Percentiles rank a stretch among this genome's conserved stretches.
Conservation (phyloP, 495 filamentous ascomycete genomes). For the Chlorociboria aeruginascens region DNA sequence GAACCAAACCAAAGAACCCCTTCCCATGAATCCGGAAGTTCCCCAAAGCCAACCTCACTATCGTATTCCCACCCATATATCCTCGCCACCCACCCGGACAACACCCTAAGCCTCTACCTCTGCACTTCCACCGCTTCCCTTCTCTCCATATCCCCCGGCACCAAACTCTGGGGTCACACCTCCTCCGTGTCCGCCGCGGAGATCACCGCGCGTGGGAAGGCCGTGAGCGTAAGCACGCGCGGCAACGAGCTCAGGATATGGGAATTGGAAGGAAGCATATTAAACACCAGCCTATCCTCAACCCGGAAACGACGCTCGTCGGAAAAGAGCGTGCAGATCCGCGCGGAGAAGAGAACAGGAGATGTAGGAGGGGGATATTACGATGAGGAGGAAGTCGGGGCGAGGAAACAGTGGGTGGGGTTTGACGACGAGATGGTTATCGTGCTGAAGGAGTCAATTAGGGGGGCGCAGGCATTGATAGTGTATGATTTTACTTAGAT, state of each 20-base stretch:
- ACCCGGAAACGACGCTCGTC: slow-evolving; percentile 17
- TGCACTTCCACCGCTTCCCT: slow-evolving; percentile 49
- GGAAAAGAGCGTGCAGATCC: slow-evolving; percentile 45
- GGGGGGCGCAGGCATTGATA: slow-evolving; percentile 60
- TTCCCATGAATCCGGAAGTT: slow-evolving; percentile 14
- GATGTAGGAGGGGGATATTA: background rate
- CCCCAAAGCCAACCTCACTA: slow-evolving; percentile 50
- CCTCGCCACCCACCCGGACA: slow-evolving; percentile 77
- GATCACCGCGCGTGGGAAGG: slow-evolving; percentile 77
- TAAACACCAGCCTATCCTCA: slow-evolving; percentile 20
- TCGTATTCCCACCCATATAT: slow-evolving; percentile 90
- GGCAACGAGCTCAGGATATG: slow-evolving; percentile 87
- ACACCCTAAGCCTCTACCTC: slow-evolving; percentile 80
- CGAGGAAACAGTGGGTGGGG: slow-evolving; percentile 55
- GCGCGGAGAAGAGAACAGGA: slow-evolving; percentile 21
- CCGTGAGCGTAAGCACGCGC: slow-evolving; percentile 70
- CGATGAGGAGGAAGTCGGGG: slow-evolving; percentile 14
- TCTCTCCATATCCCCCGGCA: slow-evolving; percentile 62
- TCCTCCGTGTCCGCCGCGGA: slow-evolving; percentile 80
- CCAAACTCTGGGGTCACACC: slow-evolving; percentile 85
- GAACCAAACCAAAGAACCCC: background rate
- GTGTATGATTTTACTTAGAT: slow-evolving; percentile 82
- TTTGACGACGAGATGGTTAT: slow-evolving; percentile 94
- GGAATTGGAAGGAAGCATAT: slow-evolving; percentile 79
- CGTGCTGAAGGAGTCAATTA: slow-evolving; percentile 58